phyloP scores from a whole-genome alignment of 2,329 filamentous ascomycete genomes.

The Keithomyces neogunnii region DNA sequence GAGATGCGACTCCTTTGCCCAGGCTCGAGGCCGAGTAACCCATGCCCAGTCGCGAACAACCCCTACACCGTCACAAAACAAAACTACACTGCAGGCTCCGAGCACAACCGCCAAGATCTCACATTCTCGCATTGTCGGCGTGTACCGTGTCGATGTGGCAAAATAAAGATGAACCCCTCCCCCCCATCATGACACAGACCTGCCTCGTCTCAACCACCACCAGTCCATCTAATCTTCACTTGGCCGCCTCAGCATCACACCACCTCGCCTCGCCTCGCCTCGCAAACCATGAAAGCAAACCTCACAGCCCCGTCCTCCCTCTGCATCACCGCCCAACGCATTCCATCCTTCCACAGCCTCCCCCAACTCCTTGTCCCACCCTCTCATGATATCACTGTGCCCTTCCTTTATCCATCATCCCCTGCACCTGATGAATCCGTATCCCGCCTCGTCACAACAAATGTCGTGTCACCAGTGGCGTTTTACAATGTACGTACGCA shows the following conservation, averaged over 20 bases:
- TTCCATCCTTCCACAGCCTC: constrained; percentile 45
- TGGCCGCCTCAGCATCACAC: not conserved
- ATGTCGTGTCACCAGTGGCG: constrained; percentile 56
- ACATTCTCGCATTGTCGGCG: no score
- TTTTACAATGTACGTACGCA: constrained; percentile 55
- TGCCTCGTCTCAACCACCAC: not conserved
- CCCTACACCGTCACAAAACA: no score
- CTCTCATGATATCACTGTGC: constrained; percentile 56
- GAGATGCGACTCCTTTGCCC: no score
- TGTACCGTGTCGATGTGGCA: not conserved
- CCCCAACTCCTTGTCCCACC: constrained; percentile 59
- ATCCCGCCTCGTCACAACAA: constrained; percentile 41
- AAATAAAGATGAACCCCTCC: not conserved
- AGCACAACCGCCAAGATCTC: no score
- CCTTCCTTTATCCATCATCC: constrained; percentile 35
- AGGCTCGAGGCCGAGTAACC: no score
- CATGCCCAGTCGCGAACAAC: no score
- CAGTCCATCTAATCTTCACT: not conserved
- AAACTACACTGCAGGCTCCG: no score
- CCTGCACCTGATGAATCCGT: constrained; percentile 47
- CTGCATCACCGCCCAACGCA: constrained; percentile 47
- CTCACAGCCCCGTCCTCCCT: constrained; percentile 34
- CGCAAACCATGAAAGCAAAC: not conserved
- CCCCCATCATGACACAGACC: not conserved
- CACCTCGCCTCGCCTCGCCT: not conserved